Conservation (phyloP, 805 yeast species). For the Pichia gijzeniarum region DNA sequence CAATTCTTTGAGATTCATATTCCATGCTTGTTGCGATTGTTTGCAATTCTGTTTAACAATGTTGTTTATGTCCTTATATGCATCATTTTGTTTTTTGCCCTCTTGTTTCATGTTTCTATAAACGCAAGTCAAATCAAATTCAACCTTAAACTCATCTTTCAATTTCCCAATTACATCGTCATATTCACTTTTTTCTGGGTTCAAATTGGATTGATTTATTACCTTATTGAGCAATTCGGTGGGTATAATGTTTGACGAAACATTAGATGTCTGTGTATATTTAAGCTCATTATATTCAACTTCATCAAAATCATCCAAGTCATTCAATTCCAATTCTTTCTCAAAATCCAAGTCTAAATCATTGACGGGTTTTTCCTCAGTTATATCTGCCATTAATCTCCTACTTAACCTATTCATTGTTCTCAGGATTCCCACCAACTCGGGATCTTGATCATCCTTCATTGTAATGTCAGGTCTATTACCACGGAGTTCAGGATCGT, state of each 20-base stretch:
- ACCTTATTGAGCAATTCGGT: constrained; percentile 16
- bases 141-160: constrained; percentile 19
- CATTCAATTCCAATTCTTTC: constrained; percentile 44
- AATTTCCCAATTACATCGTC: constrained; percentile 20
- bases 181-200: constrained; percentile 23
- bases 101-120: constrained; percentile 21
- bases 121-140: constrained; percentile 22
- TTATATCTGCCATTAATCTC: constrained; percentile 61
- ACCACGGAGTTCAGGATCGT: constrained; percentile 70
- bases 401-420: constrained; percentile 87
- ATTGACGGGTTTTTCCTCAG: constrained; percentile 34
- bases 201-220: constrained; percentile 23
- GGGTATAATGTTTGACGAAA: constrained; percentile 23
- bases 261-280: constrained; percentile 26
- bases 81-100: constrained; percentile 33
- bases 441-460: constrained; percentile 58
- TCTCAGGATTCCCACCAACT: constrained; percentile 67
- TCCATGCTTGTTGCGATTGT: constrained; percentile 46
- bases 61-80: constrained; percentile 38
- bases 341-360: constrained; percentile 33
- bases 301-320: constrained; percentile 41
- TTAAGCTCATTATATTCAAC: constrained; percentile 49
- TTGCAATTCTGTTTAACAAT: constrained; percentile 49
- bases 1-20: constrained; percentile 15
- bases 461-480: constrained; percentile 86